phyloP scores from a whole-genome alignment of 352 stramenopile species.

The Phytophthora megakarya region DNA sequence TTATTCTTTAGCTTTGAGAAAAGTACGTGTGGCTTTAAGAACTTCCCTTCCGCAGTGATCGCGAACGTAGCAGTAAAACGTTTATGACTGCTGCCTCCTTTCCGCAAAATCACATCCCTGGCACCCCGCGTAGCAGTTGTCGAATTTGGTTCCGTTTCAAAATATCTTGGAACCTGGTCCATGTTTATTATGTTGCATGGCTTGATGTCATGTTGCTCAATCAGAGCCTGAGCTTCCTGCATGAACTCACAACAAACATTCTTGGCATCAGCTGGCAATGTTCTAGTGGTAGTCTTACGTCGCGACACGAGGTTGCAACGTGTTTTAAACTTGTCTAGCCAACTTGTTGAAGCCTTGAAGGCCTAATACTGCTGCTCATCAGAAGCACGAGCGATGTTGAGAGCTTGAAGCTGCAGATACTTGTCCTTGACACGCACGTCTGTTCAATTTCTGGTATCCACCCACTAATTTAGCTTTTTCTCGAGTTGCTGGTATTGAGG shows the following conservation, averaged over 20 bases:
- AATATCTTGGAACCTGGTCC: constrained; percentile 4
- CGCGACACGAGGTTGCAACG: not conserved
- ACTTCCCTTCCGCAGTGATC: not conserved
- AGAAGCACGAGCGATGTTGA: not conserved
- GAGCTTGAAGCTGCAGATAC: not conserved
- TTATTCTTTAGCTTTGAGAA: constrained; percentile 16
- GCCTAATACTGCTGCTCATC: not conserved
- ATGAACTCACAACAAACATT: not conserved
- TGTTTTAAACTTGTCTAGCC: not conserved
- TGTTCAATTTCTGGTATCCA: not conserved
- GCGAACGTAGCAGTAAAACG: constrained; percentile 5
- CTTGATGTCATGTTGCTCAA: not conserved
- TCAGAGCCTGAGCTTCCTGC: not conserved
- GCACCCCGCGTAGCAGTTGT: not conserved
- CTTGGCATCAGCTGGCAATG: not conserved
- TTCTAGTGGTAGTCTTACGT: not conserved
- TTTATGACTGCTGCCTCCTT: constrained; percentile 7
- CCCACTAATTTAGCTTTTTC: not conserved
- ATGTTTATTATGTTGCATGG: constrained; percentile 5
- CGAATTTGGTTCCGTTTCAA: constrained; percentile 7
- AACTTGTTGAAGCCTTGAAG: not conserved
- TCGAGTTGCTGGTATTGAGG: not conserved
- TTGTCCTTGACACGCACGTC: not conserved
- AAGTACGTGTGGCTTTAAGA: constrained; percentile 5
- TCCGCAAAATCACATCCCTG: not conserved